Evolutionary conservation across 1,284 basidiomycete species (phyloP).

Genomic region (Tremellales sp.): DNA sequence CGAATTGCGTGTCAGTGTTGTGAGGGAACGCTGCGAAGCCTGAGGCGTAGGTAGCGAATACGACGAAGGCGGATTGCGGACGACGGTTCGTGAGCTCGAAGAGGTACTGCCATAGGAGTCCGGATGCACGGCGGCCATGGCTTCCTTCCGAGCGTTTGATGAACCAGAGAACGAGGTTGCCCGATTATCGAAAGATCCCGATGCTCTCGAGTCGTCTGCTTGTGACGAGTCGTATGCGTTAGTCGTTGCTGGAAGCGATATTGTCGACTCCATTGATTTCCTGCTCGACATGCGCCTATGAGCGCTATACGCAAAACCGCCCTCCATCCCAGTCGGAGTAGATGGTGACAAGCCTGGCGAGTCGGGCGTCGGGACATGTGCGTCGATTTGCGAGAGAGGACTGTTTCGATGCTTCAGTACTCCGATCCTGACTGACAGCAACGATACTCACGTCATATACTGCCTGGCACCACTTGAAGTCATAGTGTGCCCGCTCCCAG

Average conservation of each 20-base stretch:
- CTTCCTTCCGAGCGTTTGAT: conserved; percentile 28
- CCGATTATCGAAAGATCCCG: conserved; percentile 28
- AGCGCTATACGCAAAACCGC: conserved; percentile 23
- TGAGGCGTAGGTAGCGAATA: conserved; percentile 31
- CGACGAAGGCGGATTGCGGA: conserved; percentile 14
- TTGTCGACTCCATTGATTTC: conserved; percentile 44
- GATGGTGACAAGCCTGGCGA: conserved; percentile 27
- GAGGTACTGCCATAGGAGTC: conserved; percentile 27
- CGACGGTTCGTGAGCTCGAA: neutral
- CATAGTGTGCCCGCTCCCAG: conserved; percentile 40
- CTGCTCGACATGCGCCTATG: conserved; percentile 26
- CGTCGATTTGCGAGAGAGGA: conserved; percentile 37
- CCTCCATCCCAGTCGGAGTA: conserved; percentile 41
- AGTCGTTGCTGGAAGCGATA: conserved; percentile 31
- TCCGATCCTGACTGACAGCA: no score
- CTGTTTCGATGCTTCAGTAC: conserved; percentile 13
- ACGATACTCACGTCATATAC: conserved; percentile 23
- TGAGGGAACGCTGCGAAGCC: conserved; percentile 32
- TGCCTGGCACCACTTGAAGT: conserved; percentile 9
- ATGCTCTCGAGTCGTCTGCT: conserved; percentile 34
- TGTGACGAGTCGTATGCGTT: conserved; percentile 10
- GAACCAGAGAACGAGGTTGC: conserved; percentile 47
- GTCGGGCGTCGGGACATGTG: conserved; percentile 5
- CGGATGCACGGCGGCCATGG: conserved; percentile 33
- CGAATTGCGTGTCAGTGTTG: conserved; percentile 24